phyloP scores from a whole-genome alignment of 2,329 filamentous ascomycete species.

The Xylaria sp. region DNA sequence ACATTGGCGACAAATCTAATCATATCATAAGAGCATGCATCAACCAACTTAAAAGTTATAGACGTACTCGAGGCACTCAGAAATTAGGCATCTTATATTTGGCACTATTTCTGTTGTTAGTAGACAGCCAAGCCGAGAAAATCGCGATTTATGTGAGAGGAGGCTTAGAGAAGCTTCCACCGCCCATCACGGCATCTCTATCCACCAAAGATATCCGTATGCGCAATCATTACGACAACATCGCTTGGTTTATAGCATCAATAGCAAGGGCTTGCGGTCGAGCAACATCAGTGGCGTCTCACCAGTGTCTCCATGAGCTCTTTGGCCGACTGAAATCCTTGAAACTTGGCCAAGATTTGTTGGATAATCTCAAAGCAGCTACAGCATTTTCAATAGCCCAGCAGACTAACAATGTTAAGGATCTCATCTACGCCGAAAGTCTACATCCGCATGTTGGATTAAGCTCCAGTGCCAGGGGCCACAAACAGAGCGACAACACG shows the following conservation, averaged over 20 bases:
- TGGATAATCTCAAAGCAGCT: slow-evolving; percentile 56
- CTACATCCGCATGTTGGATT: slow-evolving; percentile 42
- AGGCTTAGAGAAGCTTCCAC: slow-evolving; percentile 39
- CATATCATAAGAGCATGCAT: slow-evolving; percentile 49
- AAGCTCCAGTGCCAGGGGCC: slow-evolving; percentile 15
- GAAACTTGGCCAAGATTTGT: slow-evolving; percentile 48
- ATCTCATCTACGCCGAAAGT: slow-evolving; percentile 65
- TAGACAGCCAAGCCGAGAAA: slow-evolving; percentile 26
- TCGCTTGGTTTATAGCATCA: slow-evolving; percentile 47
- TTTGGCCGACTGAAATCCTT: slow-evolving; percentile 55
- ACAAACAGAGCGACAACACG: slow-evolving; percentile 19
- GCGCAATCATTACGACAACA: slow-evolving; percentile 43
- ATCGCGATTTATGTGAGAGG: slow-evolving; percentile 32
- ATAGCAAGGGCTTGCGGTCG: slow-evolving; percentile 47
- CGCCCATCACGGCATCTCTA: slow-evolving; percentile 20
- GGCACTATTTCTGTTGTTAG: slow-evolving; percentile 44
- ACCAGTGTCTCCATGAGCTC: slow-evolving; percentile 49
- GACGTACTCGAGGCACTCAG: slow-evolving; percentile 31
- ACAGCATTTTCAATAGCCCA: slow-evolving; percentile 64
- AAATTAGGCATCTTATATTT: slow-evolving; percentile 42
- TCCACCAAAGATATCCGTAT: slow-evolving; percentile 35
- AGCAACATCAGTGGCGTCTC: slow-evolving; percentile 45
- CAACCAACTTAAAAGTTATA: slow-evolving; percentile 38
- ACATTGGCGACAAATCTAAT: slow-evolving; percentile 43
- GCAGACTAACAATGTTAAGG: slow-evolving; percentile 62